phyloP scores from a whole-genome alignment of 2,329 filamentous ascomycete genomes.

The Aurifilum marmelostoma region DNA sequence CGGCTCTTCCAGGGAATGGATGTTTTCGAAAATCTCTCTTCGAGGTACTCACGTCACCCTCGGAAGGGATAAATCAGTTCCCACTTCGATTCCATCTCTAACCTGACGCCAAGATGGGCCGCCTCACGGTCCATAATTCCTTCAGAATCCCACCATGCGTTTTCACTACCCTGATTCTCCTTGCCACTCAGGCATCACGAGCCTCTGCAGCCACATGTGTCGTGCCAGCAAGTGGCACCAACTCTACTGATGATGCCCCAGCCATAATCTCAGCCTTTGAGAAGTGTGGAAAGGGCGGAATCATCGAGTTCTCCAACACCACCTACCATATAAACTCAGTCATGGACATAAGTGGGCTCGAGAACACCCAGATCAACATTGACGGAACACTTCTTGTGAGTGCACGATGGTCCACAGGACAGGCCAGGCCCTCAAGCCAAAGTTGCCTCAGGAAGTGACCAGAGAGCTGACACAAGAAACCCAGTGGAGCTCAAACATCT shows the following conservation, averaged over 20 bases:
- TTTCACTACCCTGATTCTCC: background rate
- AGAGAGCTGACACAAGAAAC: background rate
- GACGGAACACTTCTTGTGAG: slow-evolving; percentile 42
- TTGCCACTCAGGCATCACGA: background rate
- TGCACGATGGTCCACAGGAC: background rate
- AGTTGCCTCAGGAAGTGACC: background rate
- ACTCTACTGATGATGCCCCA: slow-evolving; percentile 43
- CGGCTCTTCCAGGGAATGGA: background rate
- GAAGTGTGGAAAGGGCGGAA: slow-evolving; percentile 44
- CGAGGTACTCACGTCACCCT: background rate
- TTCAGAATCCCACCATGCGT: background rate
- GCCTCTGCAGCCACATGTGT: background rate
- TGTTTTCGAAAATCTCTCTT: background rate
- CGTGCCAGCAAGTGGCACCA: slow-evolving; percentile 23
- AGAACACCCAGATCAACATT: slow-evolving; percentile 49
- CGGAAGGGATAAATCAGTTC: background rate
- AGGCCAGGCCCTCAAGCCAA: no score
- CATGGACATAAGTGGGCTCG: slow-evolving; percentile 48
- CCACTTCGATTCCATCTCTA: background rate
- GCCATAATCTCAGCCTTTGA: slow-evolving; percentile 46
- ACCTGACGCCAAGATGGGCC: background rate
- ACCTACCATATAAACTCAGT: slow-evolving; percentile 47
- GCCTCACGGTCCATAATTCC: no score
- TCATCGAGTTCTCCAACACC: slow-evolving; percentile 46
- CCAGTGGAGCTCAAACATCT: slow-evolving; percentile 44